phyloP scores from a whole-genome alignment of 2,329 filamentous ascomycete genomes.

The Phaeosphaeriaceae sp. region DNA sequence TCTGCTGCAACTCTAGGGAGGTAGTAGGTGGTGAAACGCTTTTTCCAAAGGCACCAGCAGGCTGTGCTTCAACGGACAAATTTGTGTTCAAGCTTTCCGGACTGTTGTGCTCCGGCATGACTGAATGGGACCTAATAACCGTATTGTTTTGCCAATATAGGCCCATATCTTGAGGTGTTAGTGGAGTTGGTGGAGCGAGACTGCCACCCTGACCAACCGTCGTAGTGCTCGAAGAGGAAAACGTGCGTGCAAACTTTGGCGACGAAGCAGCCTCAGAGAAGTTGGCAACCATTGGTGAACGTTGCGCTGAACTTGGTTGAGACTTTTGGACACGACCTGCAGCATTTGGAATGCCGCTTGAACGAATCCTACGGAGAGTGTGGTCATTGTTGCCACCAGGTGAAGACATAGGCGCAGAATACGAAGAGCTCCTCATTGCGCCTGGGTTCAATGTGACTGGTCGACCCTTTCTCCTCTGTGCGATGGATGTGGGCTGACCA shows the following conservation, averaged over 20 bases:
- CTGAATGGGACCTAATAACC: constrained; percentile 33
- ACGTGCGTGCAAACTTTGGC: constrained; percentile 52
- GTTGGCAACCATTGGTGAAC: constrained; percentile 54
- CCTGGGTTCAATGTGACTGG: constrained; percentile 50
- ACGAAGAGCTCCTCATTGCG: constrained; percentile 51
- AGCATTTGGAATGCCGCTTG: constrained; percentile 52
- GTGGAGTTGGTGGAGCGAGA: constrained; percentile 56
- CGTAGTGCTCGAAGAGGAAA: constrained; percentile 45
- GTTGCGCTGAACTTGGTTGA: constrained; percentile 53
- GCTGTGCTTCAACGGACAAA: constrained; percentile 47
- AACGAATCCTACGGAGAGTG: constrained; percentile 56
- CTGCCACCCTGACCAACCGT: constrained; percentile 46
- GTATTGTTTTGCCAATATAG: constrained; percentile 51
- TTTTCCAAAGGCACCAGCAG: constrained; percentile 37
- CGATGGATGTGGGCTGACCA: constrained; percentile 49
- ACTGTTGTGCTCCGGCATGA: constrained; percentile 48
- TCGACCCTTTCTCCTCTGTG: constrained; percentile 49
- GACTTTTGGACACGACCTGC: constrained; percentile 56
- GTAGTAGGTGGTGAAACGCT: constrained; percentile 55
- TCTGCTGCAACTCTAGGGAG: constrained; percentile 45
- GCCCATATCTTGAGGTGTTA: constrained; percentile 52
- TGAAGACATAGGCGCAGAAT: constrained; percentile 49
- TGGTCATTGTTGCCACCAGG: constrained; percentile 49
- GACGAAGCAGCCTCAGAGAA: constrained; percentile 58
- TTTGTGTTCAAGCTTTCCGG: constrained; percentile 45